phyloP scores from a whole-genome alignment of 2,329 filamentous ascomycete species.

The Fusarium devonianum region DNA sequence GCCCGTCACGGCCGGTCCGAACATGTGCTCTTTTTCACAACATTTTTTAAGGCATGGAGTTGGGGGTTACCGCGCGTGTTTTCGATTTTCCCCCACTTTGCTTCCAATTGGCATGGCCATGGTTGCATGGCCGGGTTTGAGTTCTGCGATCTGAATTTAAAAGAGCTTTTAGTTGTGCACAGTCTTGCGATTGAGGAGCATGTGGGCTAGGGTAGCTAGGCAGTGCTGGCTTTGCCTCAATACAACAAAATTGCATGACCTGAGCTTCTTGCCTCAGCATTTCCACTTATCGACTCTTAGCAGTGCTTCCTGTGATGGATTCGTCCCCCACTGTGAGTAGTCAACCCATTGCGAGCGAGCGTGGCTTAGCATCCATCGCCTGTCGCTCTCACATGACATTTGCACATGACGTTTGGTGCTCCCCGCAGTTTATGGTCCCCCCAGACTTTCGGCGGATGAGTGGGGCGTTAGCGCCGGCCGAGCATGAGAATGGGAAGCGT shows the following conservation, averaged over 20 bases:
- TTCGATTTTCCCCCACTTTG: constrained; percentile 24
- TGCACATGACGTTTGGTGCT: constrained; percentile 33
- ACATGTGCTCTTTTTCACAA: constrained; percentile 20
- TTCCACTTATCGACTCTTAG: constrained; percentile 14
- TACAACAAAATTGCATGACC: constrained; percentile 29
- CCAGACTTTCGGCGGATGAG: constrained; percentile 16
- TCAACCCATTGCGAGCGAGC: constrained; percentile 9
- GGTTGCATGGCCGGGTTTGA: constrained; percentile 33
- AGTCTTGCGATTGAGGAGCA: constrained; percentile 14
- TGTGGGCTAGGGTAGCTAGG: constrained; percentile 19
- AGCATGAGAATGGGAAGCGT: constrained; percentile 3
- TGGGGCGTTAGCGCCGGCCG: constrained; percentile 25
- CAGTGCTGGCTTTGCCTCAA: constrained; percentile 30
- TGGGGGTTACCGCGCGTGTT: constrained; percentile 25
- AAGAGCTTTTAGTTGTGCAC: constrained; percentile 3
- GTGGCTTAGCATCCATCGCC: constrained; percentile 29
- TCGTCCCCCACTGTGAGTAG: constrained; percentile 11
- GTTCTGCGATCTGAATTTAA: constrained; percentile 22
- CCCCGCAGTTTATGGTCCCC: constrained; percentile 18
- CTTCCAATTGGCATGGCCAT: constrained; percentile 27
- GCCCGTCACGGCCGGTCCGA: constrained; percentile 19
- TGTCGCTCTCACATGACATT: constrained; percentile 37
- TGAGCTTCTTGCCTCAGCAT: constrained; percentile 26
- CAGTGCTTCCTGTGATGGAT: constrained; percentile 14
- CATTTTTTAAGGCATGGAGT: constrained; percentile 34